Base-by-base conservation (phyloP, 2,329 filamentous ascomycete species). In the Beauveria scarabaeidicola region DNA sequence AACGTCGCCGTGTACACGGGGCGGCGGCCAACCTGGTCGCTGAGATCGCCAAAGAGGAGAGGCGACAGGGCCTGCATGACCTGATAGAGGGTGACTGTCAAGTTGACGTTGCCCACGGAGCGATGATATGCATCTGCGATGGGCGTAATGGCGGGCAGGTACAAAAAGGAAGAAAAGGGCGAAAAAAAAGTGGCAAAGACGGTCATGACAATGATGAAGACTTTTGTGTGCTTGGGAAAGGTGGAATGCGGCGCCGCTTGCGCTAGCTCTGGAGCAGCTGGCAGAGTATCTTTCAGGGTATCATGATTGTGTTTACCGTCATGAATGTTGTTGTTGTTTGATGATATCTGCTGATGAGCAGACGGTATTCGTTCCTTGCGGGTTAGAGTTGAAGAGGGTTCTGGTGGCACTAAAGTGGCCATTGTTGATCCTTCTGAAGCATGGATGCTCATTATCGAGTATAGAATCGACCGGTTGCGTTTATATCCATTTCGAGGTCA, bases 61-160 rank as follows among this genome's bases (percentile, higher is more conserved):
- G 61, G 61, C 21, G 51, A 52, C 5, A 60, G 9, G 5, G 50
- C 43, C 25, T 29, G 19, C n/a, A 60, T 27, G 23, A 47, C 40
- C 32, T 63, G 41, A 21, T 64, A 64, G 5, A 56, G 56, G 1
- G 59, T 64, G 1, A 64, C 58, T 1, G 62, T 64, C 15, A 64
- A 27, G 25, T 62, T 54, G 52, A 64, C 60, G 2, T 59, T 7
- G 2, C 47, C 54, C 1, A 63, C 8, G 0, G 60, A 62, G 71
- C 76, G 5, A 54, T 70, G 58, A 44, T 78, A 69, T n/a, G 72
- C 69, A 1, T 69, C 63, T 13, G 75, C 73, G 6, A 80, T 70
- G 25, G 71, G 70, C 36, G 72, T 73, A 54, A 79, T 69, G 13
- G 76, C 76, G 2, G 77, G 77, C 52, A 77, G 73, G 69, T 79